phyloP scores from a whole-genome alignment of 768 basidiomycete species.

The Naganishia onofrii region DNA sequence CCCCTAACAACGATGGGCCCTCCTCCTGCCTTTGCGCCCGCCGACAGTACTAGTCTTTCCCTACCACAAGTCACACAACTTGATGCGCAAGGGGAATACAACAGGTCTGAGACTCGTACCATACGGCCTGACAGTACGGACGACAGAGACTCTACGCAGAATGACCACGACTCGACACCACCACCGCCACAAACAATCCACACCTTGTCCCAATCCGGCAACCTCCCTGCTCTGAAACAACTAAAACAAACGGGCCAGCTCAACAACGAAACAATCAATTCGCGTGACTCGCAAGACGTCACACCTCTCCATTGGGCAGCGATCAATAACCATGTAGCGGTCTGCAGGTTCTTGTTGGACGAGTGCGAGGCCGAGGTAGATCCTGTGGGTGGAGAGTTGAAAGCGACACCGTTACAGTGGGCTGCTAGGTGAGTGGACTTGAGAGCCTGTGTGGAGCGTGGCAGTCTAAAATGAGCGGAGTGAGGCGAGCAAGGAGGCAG shows the following conservation, averaged over 20 bases:
- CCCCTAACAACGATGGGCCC: too few species aligned
- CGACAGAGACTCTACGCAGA: too few species aligned
- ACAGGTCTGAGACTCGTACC: too few species aligned
- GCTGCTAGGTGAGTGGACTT: conserved; percentile 63
- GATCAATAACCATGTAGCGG: conserved; percentile 89
- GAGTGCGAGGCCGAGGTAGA: conserved; percentile 87
- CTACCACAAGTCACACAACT: too few species aligned
- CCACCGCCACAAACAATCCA: conserved; percentile 55
- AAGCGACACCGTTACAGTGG: conserved; percentile 96
- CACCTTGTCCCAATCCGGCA: conserved; percentile 9
- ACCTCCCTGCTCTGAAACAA: conserved; percentile 13
- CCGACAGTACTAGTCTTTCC: too few species aligned
- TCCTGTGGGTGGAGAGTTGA: conserved; percentile 85
- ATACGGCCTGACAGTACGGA: too few species aligned
- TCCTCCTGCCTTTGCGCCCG: too few species aligned
- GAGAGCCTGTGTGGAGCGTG: neutral
- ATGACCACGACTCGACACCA: neutral
- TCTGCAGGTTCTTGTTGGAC: conserved; percentile 76
- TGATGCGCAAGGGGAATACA: too few species aligned
- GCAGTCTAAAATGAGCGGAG: neutral
- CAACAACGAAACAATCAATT: conserved; percentile 35
- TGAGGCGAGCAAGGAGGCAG: neutral
- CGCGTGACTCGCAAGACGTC: conserved; percentile 78
- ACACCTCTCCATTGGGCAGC: conserved; percentile 98
- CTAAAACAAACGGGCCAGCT: conserved; percentile 26